A percentile compares a stretch with the other conserved stretches of the same genome.
Evolutionary conservation across 2,329 filamentous ascomycete genomes (phyloP).

Genomic region (Calonectria ilicicola): DNA sequence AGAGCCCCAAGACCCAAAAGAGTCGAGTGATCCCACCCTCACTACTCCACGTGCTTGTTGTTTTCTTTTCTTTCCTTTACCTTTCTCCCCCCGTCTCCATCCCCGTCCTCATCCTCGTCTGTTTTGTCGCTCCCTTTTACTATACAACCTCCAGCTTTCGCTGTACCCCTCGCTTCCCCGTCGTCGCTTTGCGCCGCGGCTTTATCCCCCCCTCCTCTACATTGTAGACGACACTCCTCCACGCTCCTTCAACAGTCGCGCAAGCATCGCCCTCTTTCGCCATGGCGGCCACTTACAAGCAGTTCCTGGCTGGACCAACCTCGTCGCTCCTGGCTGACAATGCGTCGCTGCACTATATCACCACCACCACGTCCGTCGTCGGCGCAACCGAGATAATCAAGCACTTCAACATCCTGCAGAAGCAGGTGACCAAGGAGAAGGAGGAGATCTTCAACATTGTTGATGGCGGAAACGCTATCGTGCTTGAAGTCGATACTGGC

Average conservation of each 20-base stretch:
- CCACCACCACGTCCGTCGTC: constrained; percentile 81
- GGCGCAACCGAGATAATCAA: constrained; percentile 83
- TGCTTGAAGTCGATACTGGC: constrained; percentile 86
- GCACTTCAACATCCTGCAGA: constrained; percentile 79
- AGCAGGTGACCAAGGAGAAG: constrained; percentile 84
- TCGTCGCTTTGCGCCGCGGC: constrained; percentile 28
- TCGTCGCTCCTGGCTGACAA: constrained; percentile 72
- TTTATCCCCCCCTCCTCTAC: constrained; percentile 8
- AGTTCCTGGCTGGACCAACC: constrained; percentile 77
- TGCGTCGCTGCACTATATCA: constrained; percentile 87
- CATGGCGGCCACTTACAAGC: constrained; percentile 71
- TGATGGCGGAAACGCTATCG: constrained; percentile 77
- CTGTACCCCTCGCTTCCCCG: constrained; percentile 9
- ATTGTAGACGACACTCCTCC: constrained; percentile 9
- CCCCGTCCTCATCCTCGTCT: constrained; percentile 16
- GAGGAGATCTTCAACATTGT: constrained; percentile 81
- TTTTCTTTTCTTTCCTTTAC: constrained; percentile 37
- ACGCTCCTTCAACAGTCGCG: constrained; percentile 28
- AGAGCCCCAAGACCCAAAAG: constrained; percentile 17
- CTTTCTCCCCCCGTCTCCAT: constrained; percentile 10
- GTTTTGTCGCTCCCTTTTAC: constrained; percentile 7
- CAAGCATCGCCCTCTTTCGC: constrained; percentile 32
- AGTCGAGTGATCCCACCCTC: constrained; percentile 32
- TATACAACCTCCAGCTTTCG: constrained; percentile 4
- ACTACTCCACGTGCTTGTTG: constrained; percentile 45